Percentiles rank a stretch among this genome's conserved stretches.
Conservation (phyloP, 495 filamentous ascomycete species). For the Xylaria longipes region DNA sequence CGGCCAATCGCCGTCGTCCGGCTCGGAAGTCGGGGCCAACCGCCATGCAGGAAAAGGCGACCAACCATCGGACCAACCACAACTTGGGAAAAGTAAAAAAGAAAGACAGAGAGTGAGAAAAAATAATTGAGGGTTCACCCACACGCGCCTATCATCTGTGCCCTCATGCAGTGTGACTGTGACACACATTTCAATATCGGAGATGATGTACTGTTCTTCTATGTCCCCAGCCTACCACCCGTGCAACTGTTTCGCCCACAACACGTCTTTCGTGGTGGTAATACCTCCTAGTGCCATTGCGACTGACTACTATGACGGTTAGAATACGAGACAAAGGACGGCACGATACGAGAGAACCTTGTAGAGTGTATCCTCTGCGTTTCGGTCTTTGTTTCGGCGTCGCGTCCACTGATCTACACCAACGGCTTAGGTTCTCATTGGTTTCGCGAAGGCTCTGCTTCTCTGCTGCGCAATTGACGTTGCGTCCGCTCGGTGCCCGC, state of each 20-base stretch:
- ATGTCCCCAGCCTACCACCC: neutral
- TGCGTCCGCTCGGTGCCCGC: neutral
- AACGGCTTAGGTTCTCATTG: constrained; percentile 9
- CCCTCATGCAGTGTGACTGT: constrained; percentile 13
- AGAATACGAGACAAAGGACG: neutral
- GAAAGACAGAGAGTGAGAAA: neutral
- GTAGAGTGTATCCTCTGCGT: neutral
- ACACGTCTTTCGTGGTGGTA: no score
- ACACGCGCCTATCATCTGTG: constrained; percentile 8
- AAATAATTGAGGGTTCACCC: neutral
- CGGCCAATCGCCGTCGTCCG: constrained; percentile 23
- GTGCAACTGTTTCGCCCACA: neutral
- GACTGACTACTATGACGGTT: neutral
- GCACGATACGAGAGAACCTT: neutral
- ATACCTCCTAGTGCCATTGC: no score
- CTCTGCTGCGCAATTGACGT: constrained; percentile 4
- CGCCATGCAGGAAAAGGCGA: constrained; percentile 10
- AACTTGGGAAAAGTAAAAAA: neutral
- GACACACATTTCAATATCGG: constrained; percentile 12
- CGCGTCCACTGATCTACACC: neutral
- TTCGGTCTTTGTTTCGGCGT: neutral
- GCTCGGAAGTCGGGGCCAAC: constrained; percentile 23
- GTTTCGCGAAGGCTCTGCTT: neutral
- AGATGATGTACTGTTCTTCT: neutral
- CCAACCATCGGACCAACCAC: constrained; percentile 17